Base-by-base conservation (phyloP, 306 rosid genomes). In the Acacia crassicarpa region DNA sequence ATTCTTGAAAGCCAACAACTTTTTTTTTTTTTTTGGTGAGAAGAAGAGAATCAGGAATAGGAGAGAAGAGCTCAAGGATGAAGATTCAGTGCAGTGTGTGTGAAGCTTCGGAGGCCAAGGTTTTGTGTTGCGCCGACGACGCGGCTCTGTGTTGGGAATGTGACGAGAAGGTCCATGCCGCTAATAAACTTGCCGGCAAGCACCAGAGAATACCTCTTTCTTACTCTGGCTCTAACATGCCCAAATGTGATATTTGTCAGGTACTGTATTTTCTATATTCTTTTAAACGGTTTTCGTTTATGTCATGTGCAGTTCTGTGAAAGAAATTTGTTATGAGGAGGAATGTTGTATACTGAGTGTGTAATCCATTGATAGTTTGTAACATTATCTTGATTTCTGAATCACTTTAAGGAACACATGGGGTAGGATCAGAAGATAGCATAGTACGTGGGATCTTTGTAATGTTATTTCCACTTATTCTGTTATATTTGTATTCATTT, bases 41-140 rank as follows among this genome's bases (percentile, higher is more conserved):
- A 22, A 22, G 9, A 22, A 56, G 30, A 22, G 14, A 56, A 58
- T 9, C 13, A 10, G 13, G 23, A 58, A 23, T 9, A 58, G 11
- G 30, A 58, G 63, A 58, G 4, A 22, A 22, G 15, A 23, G 27
- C 2, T 30, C 2, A 17, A 65, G 38, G 83, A 96, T 96, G 99
- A 96, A 94, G 93, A 96, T 96, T 91, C 98, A 96, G 92, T 96
- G 99, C 62, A 89, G 87, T 91, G 99, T 91, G 25, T 96, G 99
- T 82, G 99, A 93, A 77, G 89, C 77, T 75, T 91, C 94, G 6
- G 99, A 92, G 89, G 99, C 99, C 1, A 87, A 81, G 84, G 98
- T 96, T 41, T 84, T 96, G 13, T 96, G 99, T 78, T 96, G 99
- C 74, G 99, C 98, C 3, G 99, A 94, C 59, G 99, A 96, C 86